phyloP scores from a whole-genome alignment of 2,329 filamentous ascomycete species.

The Metarhizium sp. region DNA sequence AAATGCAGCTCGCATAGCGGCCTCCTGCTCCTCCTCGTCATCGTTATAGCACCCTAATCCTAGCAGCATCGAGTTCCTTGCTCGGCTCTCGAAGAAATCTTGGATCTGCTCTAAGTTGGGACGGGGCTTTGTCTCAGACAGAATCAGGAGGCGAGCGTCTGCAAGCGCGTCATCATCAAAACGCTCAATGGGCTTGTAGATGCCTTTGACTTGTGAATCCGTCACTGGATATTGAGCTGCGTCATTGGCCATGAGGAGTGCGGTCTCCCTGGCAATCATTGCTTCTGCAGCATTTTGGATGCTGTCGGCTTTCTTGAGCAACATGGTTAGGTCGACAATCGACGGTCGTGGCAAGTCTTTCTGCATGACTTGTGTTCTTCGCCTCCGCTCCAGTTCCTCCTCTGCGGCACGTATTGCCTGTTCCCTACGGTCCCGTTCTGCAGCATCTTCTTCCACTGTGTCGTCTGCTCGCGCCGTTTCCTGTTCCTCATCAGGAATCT shows the following conservation, averaged over 20 bases:
- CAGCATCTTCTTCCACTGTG: slow-evolving; percentile 48
- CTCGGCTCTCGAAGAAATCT: slow-evolving; percentile 41
- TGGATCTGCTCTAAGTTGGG: slow-evolving; percentile 42
- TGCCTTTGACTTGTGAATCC: slow-evolving; percentile 54
- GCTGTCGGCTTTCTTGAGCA: slow-evolving; percentile 54
- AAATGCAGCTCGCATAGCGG: slow-evolving; percentile 60
- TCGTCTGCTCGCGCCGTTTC: slow-evolving; percentile 41
- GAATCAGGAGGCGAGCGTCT: slow-evolving; percentile 67
- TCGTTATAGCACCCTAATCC: slow-evolving; percentile 75
- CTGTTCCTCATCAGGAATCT: slow-evolving; percentile 73
- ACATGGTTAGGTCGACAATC: slow-evolving; percentile 57
- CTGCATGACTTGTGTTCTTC: slow-evolving; percentile 89
- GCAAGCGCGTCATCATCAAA: slow-evolving; percentile 66
- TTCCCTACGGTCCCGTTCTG: slow-evolving; percentile 72
- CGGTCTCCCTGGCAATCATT: slow-evolving; percentile 68
- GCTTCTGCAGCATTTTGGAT: slow-evolving; percentile 55
- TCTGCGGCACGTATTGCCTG: slow-evolving; percentile 61
- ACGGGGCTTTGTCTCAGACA: slow-evolving; percentile 53
- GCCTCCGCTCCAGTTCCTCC: slow-evolving; percentile 68
- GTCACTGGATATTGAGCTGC: slow-evolving; percentile 65
- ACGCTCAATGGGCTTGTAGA: slow-evolving; percentile 46
- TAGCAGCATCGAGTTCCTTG: slow-evolving; percentile 53
- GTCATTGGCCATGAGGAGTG: slow-evolving; percentile 73
- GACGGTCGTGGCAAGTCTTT: slow-evolving; percentile 69
- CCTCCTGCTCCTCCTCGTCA: slow-evolving; percentile 58